Evolutionary conservation across 192 early-diverging fungal genomes (phyloP), one percentile per base, ranked within the genome.

Genomic region (Linnemannia hyalina): DNA sequence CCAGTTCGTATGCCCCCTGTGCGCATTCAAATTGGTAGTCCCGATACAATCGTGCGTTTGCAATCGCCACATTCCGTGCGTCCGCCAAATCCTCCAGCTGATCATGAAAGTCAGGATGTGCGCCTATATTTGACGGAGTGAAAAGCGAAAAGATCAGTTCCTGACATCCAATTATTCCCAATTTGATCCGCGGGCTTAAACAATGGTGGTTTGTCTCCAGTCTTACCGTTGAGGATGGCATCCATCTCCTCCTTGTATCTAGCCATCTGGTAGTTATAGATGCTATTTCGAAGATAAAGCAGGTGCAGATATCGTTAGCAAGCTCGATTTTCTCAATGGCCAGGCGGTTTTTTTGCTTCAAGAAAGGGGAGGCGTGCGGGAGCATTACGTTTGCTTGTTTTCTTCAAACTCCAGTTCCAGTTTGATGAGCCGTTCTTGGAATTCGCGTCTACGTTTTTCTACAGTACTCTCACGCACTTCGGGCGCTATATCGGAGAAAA

Each of bases 11-110:
- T 18, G 94, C 89, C 29, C 90, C 81, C 44, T 95, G 91, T n/a
- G 95, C 93, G 74, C 93, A 91, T 68, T 93, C 92, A 55, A 95
- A 81, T 73, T 93, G 93, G 79, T 96, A 95, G 75, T 97, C 93
- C 73, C 91, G 88, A 57, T 93, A 94, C 8, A 94, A 77, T 68
- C 91, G 89, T 36, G 92, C 92, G 42, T 90, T 84, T 15, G 78
- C 68, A 71, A 95, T 93, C 38, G 91, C 89, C 6, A 80, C 81
- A 22, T 93, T 82, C 35, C 94, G 94, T 35, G 93, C 91, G 10
- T 80, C 77, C 49, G 92, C 92, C 23, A 96, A 89, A 47, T 90
- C 81, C 20, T 88, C 83, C 29, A 96, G 78, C 26, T 91, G 90
- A 74, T 97, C 94, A 70, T 88, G 83, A 75, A 95, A 96, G 35